Evolutionary conservation across 176 grass and related monocot genomes (phyloP), one percentile per base, ranked within the genome.

Genomic region (Tillandsia fasciculata): DNA sequence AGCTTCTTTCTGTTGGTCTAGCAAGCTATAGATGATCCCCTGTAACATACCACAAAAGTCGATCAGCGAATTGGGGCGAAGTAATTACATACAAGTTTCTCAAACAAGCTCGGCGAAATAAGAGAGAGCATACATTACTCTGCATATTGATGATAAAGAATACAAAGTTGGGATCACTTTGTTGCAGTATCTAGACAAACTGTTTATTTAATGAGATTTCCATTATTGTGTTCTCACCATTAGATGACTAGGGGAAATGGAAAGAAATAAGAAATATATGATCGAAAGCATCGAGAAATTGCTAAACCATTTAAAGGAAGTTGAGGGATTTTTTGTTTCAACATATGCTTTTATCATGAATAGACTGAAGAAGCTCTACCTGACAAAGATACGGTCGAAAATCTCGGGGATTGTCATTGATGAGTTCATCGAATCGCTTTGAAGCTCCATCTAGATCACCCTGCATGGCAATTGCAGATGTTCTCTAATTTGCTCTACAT

Each of bases 381-480:
- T 90, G 87, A 65, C 89, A 99, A 64, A 99, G 89, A 51, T 88
- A 78, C 53, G 89, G 75, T n/a, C 94, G 75, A 65, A 99, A 99
- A 85, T 93, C 94, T 64, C 71, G 71, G 42, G 79, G 94, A 69
- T 99, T 82, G 63, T 90, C 89, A 11, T 90, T 84, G 65, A 89
- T 83, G 64, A 99, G 82, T 86, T 79, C 72, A 53, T 88, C 77
- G 13, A 93, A 79, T 72, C 86, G 86, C 48, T 88, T 83, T 3
- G 77, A 81, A 47, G 94, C 94, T 52, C 49, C 77, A 73, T 90
- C 82, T 17, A 93, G 66, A 68, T 93, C 77, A 64, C 84, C 86
- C 87, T 99, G 81, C 42, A 20, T 52, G 8, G 9, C 52, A 72
- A 56, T 64, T 66, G 6, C 68, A 64, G 27, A 52, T 10, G 49